Percentiles rank a stretch among this genome's conserved stretches.
Conservation (phyloP, 2,329 filamentous ascomycete genomes). For the Fusarium brevicatenulatum region DNA sequence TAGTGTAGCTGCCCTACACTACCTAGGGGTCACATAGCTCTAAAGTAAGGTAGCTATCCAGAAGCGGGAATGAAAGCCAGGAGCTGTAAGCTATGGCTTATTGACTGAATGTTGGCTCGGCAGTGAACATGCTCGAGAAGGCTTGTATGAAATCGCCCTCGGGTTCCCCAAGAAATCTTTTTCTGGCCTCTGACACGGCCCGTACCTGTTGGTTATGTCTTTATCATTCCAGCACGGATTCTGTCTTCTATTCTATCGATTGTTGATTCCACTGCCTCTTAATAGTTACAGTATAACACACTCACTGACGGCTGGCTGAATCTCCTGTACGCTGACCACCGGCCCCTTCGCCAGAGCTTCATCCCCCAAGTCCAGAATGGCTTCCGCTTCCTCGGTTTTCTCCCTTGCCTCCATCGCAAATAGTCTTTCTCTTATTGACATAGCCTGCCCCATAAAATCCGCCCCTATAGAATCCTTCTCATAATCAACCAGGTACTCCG, state of each 20-base stretch:
- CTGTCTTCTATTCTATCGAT: not conserved
- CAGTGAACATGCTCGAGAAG: not conserved
- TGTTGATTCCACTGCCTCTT: accelerated
- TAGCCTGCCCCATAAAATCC: constrained; percentile 29
- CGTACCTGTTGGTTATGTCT: accelerated
- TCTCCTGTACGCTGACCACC: not conserved
- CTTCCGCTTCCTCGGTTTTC: not conserved
- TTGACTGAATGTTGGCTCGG: not conserved
- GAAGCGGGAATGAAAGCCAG: not conserved
- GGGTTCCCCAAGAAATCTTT: not conserved
- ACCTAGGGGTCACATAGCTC: not conserved
- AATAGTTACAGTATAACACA: constrained; percentile 1
- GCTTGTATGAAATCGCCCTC: not conserved
- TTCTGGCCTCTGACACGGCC: too few relatives aligned
- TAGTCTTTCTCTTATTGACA: constrained; percentile 6
- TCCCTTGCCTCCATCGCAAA: constrained; percentile 20
- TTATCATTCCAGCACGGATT: not conserved
- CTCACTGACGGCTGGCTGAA: not conserved
- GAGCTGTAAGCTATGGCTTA: not conserved
- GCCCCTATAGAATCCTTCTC: constrained; percentile 27
- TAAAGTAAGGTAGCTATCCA: not conserved
- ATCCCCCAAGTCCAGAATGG: not conserved
- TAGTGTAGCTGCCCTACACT: not conserved
- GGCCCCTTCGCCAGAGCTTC: not conserved
- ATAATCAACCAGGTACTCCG: constrained; percentile 25